Base-by-base conservation (phyloP, 441 rosid genomes). In the Euphorbia corollata region DNA sequence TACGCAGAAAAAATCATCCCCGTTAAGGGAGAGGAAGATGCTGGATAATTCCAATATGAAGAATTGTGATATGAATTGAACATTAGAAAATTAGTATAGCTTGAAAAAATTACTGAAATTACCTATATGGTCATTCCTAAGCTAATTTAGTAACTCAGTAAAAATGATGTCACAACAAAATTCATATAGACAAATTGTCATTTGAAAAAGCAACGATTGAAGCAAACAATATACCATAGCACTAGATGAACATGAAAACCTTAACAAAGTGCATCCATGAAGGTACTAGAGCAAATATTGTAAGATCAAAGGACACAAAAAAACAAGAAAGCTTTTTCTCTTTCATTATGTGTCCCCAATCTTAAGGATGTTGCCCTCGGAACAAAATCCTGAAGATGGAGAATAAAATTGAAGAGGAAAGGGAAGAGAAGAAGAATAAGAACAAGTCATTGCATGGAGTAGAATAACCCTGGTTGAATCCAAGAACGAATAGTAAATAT, bases 231-330 rank as follows among this genome's bases (percentile, higher is more conserved):
- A 62, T 88, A 94, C 98, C 99, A 90, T 75, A 88, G 69, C 18
- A 84, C 45, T 59, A 97, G 98, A 78, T 94, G 99, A 63, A 72
- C 78, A 51, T 83, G 65, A 84, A 94, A 94, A 68, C 81, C 24
- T 78, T 89, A 69, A 90, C 91, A 72, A 86, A 79, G 74, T 86
- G 89, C 87, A 91, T 91, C 99, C 98, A 91, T 34, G 81, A 80
- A 57, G 98, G 99, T 43, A 82, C 73, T 63, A 86, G 63, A 59
- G 76, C 67, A 16, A 74, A 43, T 83, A 78, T 76, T 74, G 84
- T 66, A 67, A 81, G 63, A 0, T 84, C 77, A 74, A 94, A 82
- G 43, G 86, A 84, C 38, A 71, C 45, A 71, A 85, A 78, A n/a
- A 83, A 94, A 91, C 39, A 87, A 36, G 39, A 82, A 19, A 53